Evolutionary conservation across 495 filamentous ascomycete species (phyloP).

Genomic region (Penicillium flavigenum): DNA sequence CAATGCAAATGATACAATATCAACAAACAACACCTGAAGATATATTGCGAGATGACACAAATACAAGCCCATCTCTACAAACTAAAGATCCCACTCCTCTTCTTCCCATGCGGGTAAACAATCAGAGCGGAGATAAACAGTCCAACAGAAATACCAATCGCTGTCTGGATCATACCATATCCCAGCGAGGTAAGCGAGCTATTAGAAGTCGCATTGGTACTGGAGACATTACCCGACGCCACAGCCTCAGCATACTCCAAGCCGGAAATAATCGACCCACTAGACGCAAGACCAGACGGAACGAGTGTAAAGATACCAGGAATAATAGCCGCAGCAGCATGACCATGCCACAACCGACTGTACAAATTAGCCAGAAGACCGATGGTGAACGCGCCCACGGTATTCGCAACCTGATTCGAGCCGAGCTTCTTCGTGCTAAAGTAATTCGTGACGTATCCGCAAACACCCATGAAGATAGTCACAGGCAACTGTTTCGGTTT

Average conservation of each 20-base stretch:
- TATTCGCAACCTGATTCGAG: constrained; percentile 75
- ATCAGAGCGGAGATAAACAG: constrained; percentile 77
- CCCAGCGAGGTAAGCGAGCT: constrained; percentile 38
- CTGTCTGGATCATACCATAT: constrained; percentile 80
- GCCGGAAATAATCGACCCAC: constrained; percentile 76
- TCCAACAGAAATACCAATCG: constrained; percentile 85
- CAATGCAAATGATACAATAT: neutral
- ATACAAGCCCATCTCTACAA: constrained; percentile 35
- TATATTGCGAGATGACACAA: neutral
- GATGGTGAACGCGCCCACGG: constrained; percentile 77
- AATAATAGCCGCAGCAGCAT: constrained; percentile 80
- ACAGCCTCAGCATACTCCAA: constrained; percentile 73
- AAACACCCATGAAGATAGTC: constrained; percentile 73
- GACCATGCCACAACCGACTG: constrained; percentile 70
- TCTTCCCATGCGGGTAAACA: constrained; percentile 81
- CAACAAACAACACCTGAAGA: neutral
- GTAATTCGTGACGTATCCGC: constrained; percentile 77
- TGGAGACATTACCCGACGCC: constrained; percentile 19
- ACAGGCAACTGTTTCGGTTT: constrained; percentile 81
- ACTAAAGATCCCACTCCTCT: constrained; percentile 78
- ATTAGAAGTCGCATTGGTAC: constrained; percentile 13
- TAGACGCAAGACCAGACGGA: constrained; percentile 77
- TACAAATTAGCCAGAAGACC: constrained; percentile 85
- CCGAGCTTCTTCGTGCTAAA: constrained; percentile 67
- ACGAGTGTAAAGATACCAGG: constrained; percentile 95